phyloP scores from a whole-genome alignment of 2,329 filamentous ascomycete species.

The Botrytis cinerea region DNA sequence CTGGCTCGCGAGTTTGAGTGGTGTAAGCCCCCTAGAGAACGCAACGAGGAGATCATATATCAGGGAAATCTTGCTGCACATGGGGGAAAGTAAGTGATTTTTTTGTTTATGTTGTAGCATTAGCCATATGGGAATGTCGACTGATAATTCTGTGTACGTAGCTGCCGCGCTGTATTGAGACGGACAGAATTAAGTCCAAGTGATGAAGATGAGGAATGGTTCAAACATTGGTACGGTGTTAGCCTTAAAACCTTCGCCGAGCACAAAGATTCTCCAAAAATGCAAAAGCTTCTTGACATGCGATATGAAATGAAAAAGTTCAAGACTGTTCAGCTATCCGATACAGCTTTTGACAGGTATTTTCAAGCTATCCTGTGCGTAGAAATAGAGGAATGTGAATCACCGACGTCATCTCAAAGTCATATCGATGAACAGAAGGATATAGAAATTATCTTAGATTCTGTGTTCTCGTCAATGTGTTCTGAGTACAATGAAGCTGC shows the following conservation, averaged over 20 bases:
- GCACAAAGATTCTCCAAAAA: background rate
- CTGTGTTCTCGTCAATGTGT: background rate
- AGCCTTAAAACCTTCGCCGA: background rate
- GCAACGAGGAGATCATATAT: background rate
- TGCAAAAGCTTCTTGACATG: background rate
- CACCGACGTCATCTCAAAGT: too few species aligned
- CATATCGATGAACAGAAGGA: background rate
- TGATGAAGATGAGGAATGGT: background rate
- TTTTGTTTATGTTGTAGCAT: background rate
- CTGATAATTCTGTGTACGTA: background rate
- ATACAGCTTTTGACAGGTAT: background rate
- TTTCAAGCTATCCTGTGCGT: background rate
- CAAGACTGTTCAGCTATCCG: background rate
- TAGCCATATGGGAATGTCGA: background rate
- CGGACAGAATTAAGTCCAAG: background rate
- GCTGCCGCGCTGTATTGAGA: background rate
- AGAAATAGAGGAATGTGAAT: background rate
- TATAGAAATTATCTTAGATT: background rate
- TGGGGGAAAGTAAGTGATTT: background rate
- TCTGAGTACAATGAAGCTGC: background rate
- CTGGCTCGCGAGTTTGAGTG: background rate
- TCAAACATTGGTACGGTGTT: background rate
- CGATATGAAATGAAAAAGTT: background rate
- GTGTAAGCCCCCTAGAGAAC: background rate
- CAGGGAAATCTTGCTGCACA: background rate